A percentile compares a stretch with the other conserved stretches of the same genome.
phyloP scores from a whole-genome alignment of 176 grass and related monocot genomes.

The Zea mays region DNA sequence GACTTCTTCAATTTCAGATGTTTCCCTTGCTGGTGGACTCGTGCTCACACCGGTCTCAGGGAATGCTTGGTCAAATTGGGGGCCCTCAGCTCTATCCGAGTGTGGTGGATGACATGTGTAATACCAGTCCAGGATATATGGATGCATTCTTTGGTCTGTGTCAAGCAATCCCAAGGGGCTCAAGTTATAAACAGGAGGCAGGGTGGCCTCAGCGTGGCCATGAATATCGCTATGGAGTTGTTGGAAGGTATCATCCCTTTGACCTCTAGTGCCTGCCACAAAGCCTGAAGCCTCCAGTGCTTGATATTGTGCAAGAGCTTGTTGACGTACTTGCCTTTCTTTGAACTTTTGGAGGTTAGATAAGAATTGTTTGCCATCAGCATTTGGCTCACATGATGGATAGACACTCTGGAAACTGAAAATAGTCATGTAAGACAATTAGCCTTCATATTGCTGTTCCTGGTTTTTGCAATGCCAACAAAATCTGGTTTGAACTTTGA shows the following conservation, averaged over 20 bases:
- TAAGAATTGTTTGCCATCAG: slow-evolving; percentile 62
- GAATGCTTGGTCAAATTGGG: slow-evolving; percentile 26
- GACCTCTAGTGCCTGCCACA: slow-evolving; percentile 43
- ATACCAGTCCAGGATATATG: slow-evolving; percentile 90
- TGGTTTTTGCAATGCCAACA: neutral
- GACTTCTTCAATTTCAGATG: slow-evolving; percentile 52
- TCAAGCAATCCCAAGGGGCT: slow-evolving; percentile 59
- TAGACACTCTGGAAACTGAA: slow-evolving; percentile 88
- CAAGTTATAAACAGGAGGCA: slow-evolving; percentile 43
- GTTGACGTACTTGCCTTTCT: slow-evolving; percentile 53
- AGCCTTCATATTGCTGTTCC: slow-evolving; percentile 18
- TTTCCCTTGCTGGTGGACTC: slow-evolving; percentile 22
- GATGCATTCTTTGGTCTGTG: slow-evolving; percentile 59
- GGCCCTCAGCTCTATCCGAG: slow-evolving; percentile 35
- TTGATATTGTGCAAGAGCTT: slow-evolving; percentile 52
- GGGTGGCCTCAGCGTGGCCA: slow-evolving; percentile 25
- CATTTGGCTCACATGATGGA: slow-evolving; percentile 72
- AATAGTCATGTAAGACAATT: slow-evolving; percentile 27
- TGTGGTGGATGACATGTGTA: slow-evolving; percentile 53
- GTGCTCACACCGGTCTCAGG: slow-evolving; percentile 19
- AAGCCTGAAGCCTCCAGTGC: slow-evolving; percentile 55
- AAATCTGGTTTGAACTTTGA: neutral
- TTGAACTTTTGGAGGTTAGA: slow-evolving; percentile 83
- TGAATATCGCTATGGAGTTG: slow-evolving; percentile 36
- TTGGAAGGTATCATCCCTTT: slow-evolving; percentile 47